A percentile compares a stretch with the other conserved stretches of the same genome.
phyloP scores from a whole-genome alignment of 352 stramenopile genomes.

The Globisporangium polare region DNA sequence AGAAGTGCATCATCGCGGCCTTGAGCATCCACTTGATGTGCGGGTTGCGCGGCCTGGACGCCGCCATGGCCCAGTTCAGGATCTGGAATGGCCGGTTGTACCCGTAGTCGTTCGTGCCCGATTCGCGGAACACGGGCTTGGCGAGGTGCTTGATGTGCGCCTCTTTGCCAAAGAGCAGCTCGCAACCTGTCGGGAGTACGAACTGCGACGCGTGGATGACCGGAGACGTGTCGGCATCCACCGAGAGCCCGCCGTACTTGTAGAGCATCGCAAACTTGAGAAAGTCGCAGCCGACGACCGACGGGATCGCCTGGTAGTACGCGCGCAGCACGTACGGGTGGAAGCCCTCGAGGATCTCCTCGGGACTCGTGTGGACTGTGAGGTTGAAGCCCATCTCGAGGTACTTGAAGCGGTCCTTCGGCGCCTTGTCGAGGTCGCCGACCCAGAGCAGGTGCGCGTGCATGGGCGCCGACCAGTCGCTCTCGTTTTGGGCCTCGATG shows the following conservation, averaged over 20 bases:
- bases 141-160: too few relatives aligned
- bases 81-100: too few relatives aligned
- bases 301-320: too few relatives aligned
- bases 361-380: conserved; percentile 8
- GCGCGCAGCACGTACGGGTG: too few relatives aligned
- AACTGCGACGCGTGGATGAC: too few relatives aligned
- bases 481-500: too few relatives aligned
- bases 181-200: conserved; percentile 2
- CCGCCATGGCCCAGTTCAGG: conserved; percentile 18
- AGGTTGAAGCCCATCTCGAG: conserved; percentile 8
- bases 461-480: too few relatives aligned
- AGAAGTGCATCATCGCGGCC: conserved; percentile 12
- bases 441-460: too few relatives aligned
- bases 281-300: conserved; percentile 17
- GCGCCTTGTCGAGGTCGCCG: too few relatives aligned
- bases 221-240: conserved; percentile 19
- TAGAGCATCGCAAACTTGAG: conserved; percentile 20
- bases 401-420: too few relatives aligned
- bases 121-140: conserved; percentile 9
- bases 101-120: too few relatives aligned
- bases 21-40: conserved; percentile 12
- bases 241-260: conserved; percentile 15
- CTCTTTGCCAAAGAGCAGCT: conserved; percentile 18
- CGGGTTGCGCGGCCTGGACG: conserved; percentile 2
- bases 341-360: conserved; percentile 17